phyloP scores from a whole-genome alignment of 768 basidiomycete genomes.

The Amanita rimosa region DNA sequence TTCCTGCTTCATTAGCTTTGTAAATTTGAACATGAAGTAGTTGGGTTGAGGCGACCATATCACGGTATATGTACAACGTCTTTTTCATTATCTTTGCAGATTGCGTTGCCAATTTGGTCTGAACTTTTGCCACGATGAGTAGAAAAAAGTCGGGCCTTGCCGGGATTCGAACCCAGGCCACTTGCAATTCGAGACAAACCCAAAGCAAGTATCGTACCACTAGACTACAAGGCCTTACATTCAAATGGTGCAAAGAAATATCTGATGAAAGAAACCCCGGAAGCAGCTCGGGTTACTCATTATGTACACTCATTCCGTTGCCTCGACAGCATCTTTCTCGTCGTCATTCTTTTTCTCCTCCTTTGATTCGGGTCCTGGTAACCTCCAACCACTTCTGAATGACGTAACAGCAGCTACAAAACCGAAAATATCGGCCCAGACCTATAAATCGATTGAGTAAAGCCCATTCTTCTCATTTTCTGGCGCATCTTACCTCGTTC shows the following conservation, averaged over 20 bases:
- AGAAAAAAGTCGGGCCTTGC: constrained; percentile 2
- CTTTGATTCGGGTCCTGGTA: constrained; percentile 19
- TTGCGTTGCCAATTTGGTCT: too few relatives aligned
- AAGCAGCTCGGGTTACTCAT: too few relatives aligned
- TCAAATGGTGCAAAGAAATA: too few relatives aligned
- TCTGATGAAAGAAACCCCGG: too few relatives aligned
- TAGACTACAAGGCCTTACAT: constrained; percentile 7
- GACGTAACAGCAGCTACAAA: constrained; percentile 44
- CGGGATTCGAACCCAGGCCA: constrained; percentile 8
- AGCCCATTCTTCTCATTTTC: constrained; percentile 1
- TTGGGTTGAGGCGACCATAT: too few relatives aligned
- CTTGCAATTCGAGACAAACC: constrained; percentile 3
- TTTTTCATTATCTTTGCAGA: too few relatives aligned
- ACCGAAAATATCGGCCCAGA: constrained; percentile 30
- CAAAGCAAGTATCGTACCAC: constrained; percentile 8
- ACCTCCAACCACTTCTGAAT: constrained; percentile 60
- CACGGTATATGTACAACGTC: too few relatives aligned
- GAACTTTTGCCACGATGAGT: too few relatives aligned
- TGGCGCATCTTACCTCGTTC: constrained; percentile 37
- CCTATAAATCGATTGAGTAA: constrained; percentile 13
- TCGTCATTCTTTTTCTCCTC: constrained; percentile 14
- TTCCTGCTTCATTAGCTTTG: too few relatives aligned
- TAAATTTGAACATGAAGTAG: too few relatives aligned
- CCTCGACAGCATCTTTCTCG: constrained; percentile 2
- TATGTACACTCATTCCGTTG: neutral